Evolutionary conservation across 208 protist species (phyloP).

Genomic region (Leptomonas pyrrhocoris): DNA sequence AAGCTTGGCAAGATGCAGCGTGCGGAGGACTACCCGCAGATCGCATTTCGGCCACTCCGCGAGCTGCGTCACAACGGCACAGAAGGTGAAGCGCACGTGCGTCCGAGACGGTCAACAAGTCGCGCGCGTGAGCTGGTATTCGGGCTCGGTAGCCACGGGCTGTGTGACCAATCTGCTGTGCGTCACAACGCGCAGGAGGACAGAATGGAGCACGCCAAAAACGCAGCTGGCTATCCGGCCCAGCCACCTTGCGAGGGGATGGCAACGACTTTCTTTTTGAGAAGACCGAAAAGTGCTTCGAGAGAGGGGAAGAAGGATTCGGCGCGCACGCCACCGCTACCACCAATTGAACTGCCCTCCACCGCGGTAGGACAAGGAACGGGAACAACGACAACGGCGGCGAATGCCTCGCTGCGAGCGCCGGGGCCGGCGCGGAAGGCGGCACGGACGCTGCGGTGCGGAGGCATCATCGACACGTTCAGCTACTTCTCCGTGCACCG

Average conservation of each 20-base stretch:
- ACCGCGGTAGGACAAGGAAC: no score
- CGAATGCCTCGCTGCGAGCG: background rate
- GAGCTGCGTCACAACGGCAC: background rate
- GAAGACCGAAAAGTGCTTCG: background rate
- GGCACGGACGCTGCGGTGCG: conserved; percentile 8
- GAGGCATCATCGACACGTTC: conserved; percentile 48
- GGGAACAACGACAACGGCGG: background rate
- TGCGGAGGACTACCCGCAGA: conserved; percentile 13
- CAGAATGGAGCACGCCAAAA: background rate
- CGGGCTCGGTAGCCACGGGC: conserved; percentile 19
- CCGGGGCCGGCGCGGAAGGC: background rate
- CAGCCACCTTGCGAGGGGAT: no score
- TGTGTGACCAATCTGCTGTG: background rate
- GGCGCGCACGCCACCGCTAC: no score
- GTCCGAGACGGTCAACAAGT: background rate
- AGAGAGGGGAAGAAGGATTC: background rate
- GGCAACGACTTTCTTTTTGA: no score
- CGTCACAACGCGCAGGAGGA: background rate
- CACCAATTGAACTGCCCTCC: no score
- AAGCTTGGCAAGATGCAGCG: conserved; percentile 4
- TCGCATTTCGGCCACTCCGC: conserved; percentile 4
- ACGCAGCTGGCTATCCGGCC: background rate
- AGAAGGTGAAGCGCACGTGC: background rate
- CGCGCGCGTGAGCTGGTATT: conserved; percentile 14
- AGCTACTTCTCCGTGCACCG: conserved; percentile 61